Base-by-base conservation (phyloP, 169 alveolate genomes). In the Plasmodium fragile region DNA sequence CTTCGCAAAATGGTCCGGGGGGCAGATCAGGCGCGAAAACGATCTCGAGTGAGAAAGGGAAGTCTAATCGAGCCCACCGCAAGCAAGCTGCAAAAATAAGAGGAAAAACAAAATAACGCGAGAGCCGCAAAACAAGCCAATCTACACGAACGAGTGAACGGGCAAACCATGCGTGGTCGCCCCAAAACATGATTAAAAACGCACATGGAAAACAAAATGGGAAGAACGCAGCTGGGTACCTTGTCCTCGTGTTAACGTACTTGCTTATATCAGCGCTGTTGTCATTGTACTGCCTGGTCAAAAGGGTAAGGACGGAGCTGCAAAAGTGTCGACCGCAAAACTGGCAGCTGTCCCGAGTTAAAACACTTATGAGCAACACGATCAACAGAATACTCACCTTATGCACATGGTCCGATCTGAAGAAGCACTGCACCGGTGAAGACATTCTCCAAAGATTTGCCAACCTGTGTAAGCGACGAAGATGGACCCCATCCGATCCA, bases 201-300 rank as follows among this genome's bases (percentile, higher is more conserved):
- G 73, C 32, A 28, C 25, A 30, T 18, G 53, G 18, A 18, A 82
- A 41, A 4, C 45, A 81, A 53, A 28, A 84, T n/a, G 77, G 36
- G 30, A 84, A 84, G 80, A 45, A 53, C 43, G 69, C 65, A 73
- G 22, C 36, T 52, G 69, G 59, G 13, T 84, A 73, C 69, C 39
- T 41, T 3, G n/a, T 84, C 43, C 43, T 84, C 28, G 34, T 84
- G n/a, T 7, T 13, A 49, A 3, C 43, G 55, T 84, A 84, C 59
- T 28, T 84, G 16, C 39, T 72, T 34, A 52, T 84, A 73, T 84
- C 79, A 49, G 41, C 25, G 6, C 22, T 73, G 28, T 45, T 84
- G 32, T 52, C 34, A 52, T 18, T 84, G 11, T 73, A 84, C 59
- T 59, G 79, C 70, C 43, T 84, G n/a, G 22, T 84, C 25, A 73